Base-by-base conservation (phyloP, 305 asterid species). In the Rubia peregrina region DNA sequence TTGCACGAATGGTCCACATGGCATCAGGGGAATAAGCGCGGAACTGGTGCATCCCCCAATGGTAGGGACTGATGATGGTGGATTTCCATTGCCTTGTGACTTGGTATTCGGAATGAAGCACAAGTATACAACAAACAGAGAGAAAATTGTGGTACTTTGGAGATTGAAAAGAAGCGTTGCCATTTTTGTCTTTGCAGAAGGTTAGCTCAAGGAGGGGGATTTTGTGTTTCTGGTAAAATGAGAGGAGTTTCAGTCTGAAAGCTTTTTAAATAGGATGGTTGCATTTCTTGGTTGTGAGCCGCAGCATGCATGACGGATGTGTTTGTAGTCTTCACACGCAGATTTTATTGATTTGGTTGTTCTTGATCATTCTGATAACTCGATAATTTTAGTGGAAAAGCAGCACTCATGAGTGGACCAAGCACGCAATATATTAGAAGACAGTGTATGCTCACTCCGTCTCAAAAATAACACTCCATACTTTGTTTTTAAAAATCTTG, bases 1-100 rank as follows among this genome's bases (percentile, higher is more conserved):
- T 76, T 87, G 90, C 70, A 84, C 91, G 65, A 88, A 90, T 7
- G 92, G 87, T 0, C 79, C 87, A 55, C 96, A 92, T 0, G 94
- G 81, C n/a, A 86, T 84, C 66, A 89, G 66, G 0, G 80, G 75
- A 3, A 89, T 72, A 72, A 89, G 76, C 67, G 74, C 81, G 0
- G 88, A 85, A 3, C 80, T 82, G 59, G 59, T 51, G 38, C 96
- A 86, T 7, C 76, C 87, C 0, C 78, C 67, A 12, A 74, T 33
- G 3, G 90, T 75, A 74, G 82, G 74, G 21, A 51, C 42, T 6
- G 74, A 5, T 8, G 67, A 68, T 22, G 68, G 71, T 24, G 68
- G n/a, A 60, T 73, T 73, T 12, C 66, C 80, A 33, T 8, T 21
- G 10, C 48, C 22, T 40, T 73, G 77, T 59, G 80, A 72, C 51